Conservation (phyloP, 106 monocot genomes). For the Vanilla planifolia region DNA sequence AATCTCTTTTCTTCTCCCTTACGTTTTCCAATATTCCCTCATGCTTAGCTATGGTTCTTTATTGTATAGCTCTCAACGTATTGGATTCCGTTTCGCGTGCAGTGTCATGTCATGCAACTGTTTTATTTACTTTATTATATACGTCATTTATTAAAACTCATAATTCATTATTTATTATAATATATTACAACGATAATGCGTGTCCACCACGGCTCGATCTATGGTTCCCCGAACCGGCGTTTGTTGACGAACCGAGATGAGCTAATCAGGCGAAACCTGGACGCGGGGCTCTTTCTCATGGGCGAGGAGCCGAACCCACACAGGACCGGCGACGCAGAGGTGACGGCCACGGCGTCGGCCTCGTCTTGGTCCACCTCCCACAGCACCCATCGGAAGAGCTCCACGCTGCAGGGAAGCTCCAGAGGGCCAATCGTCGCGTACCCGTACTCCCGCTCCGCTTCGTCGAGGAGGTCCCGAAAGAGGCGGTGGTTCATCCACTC, state of each 20-base stretch:
- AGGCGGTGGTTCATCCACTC: slow-evolving; percentile 51
- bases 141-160: too few relatives aligned
- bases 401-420: slow-evolving; percentile 44
- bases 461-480: slow-evolving; percentile 41
- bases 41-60: too few relatives aligned
- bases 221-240: neutral
- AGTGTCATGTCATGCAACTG: too few relatives aligned
- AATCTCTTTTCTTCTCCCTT: too few relatives aligned
- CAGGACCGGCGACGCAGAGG: slow-evolving; percentile 1
- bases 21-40: too few relatives aligned
- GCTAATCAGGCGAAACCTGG: neutral
- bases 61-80: too few relatives aligned
- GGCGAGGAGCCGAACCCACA: slow-evolving; percentile 10
- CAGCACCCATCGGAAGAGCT: slow-evolving; percentile 27
- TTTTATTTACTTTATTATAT: too few relatives aligned
- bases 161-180: too few relatives aligned
- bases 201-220: too few relatives aligned
- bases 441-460: slow-evolving; percentile 57
- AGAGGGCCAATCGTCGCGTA: slow-evolving; percentile 29
- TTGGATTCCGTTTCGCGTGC: too few relatives aligned
- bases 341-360: neutral
- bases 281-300: neutral
- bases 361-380: slow-evolving; percentile 44
- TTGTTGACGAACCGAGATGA: neutral
- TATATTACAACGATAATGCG: too few relatives aligned